Evolutionary conservation across 768 basidiomycete genomes (phyloP), one percentile per base, ranked within the genome.

Genomic region (Collybiopsis confluens): DNA sequence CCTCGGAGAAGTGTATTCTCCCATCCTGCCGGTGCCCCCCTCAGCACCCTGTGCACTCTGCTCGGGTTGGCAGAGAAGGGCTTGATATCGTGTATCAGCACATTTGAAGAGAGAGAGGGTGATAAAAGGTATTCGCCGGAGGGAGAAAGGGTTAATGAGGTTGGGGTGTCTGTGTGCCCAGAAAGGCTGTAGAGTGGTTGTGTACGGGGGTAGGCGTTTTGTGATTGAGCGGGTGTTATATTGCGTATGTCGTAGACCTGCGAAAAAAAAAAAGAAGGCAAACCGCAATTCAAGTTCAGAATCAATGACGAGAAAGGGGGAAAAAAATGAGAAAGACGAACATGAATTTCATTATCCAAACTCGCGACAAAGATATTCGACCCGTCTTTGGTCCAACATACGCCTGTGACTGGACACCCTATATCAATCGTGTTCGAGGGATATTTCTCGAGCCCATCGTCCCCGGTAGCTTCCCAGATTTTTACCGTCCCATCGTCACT

Each of bases 311-410:
- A 49, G 56, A 56, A 44, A 36, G 55, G 24, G 49, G 3, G 11
- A 54, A 47, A 33, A 45, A 35, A 48, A 45, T 23, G 36, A 5
- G 30, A 38, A 7, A 20, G 11, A 78, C 88, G 59, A 63, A 96
- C 94, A 66, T 98, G 94, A 56, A 99, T 87, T 67, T 93, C 92
- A 60, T 99, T 99, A 70, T 99, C 96, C 62, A 98, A 69, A 13
- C 90, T 93, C 4, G 88, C 95, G n/a, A 92, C 81, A 59, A 92
- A 99, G 30, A 97, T 78, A 55, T 82, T 88, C 55, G 88, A 79
- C 1, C 92, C 97, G 64, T 99, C 97, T 18, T 83, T 83, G 66
- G 89, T 88, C 94, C 90, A 98, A 61, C 86, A 88, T 0, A 95
- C 95, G 1, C 88, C 78, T 13, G 96, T 99, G 27, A 93, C 90